A percentile compares a stretch with the other conserved stretches of the same genome.
Conservation (phyloP, 1,284 basidiomycete species). For the Fistulinella cinereoalba region DNA sequence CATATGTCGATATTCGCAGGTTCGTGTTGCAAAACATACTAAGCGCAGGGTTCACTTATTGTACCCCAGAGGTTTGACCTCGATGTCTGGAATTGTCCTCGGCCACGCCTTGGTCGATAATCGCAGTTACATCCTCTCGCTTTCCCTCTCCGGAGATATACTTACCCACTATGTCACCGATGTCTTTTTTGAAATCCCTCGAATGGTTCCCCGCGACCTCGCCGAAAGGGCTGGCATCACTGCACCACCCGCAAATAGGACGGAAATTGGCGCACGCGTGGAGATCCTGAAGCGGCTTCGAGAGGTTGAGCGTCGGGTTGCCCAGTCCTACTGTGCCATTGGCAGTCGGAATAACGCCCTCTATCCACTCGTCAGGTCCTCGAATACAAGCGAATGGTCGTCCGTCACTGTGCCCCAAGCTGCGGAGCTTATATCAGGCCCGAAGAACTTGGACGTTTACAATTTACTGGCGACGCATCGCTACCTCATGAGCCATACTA, state of each 20-base stretch:
- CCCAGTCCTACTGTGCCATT: conserved; percentile 40
- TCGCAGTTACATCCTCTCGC: conserved; percentile 37
- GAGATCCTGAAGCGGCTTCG: conserved; percentile 54
- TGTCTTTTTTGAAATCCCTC: conserved; percentile 56
- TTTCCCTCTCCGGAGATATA: conserved; percentile 51
- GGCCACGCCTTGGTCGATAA: conserved; percentile 37
- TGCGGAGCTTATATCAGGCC: conserved; percentile 39
- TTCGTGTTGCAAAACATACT: conserved; percentile 29
- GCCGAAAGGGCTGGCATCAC: conserved; percentile 47
- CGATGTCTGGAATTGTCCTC: conserved; percentile 49
- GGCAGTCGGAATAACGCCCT: conserved; percentile 33
- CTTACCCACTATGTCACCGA: conserved; percentile 47
- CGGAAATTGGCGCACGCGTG: conserved; percentile 54
- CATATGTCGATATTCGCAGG: conserved; percentile 63
- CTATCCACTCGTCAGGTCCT: conserved; percentile 48
- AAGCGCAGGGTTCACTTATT: conserved; percentile 9
- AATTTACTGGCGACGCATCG: conserved; percentile 69
- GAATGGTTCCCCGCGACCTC: conserved; percentile 47
- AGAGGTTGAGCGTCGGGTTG: conserved; percentile 44
- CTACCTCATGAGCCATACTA: conserved; percentile 63
- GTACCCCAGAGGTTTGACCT: conserved; percentile 41
- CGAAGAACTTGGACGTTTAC: conserved; percentile 35
- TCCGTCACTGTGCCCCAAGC: conserved; percentile 49
- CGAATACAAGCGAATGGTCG: conserved; percentile 49
- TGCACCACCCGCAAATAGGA: conserved; percentile 28